These are phyloP conservation scores for Ustulina deusta DNA, from an alignment of 2,329 filamentous ascomycete species.

Conservation along the genomic window DNA sequence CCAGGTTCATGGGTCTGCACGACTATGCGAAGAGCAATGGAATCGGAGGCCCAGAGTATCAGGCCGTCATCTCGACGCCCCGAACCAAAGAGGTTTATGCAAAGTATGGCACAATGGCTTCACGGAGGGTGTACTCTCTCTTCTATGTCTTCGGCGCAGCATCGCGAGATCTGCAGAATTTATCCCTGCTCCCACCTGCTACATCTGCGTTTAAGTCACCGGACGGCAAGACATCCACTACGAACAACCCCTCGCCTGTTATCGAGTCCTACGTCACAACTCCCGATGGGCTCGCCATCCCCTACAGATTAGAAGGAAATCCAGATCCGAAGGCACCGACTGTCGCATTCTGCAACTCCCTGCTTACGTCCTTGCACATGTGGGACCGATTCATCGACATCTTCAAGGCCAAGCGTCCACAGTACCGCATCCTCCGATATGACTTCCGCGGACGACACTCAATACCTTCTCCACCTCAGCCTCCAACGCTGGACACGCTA, in stretches of 20 bases:
- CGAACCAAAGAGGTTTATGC: constrained; percentile 70
- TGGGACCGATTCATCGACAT: constrained; percentile 79
- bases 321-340: constrained; percentile 74
- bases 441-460: constrained; percentile 76
- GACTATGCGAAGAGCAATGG: constrained; percentile 78
- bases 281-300: constrained; percentile 74
- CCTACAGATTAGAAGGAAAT: constrained; percentile 82
- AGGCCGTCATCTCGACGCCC: constrained; percentile 71
- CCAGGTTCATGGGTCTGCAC: constrained; percentile 75
- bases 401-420: constrained; percentile 69
- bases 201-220: constrained; percentile 64
- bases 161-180: constrained; percentile 73
- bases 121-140: constrained; percentile 73
- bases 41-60: constrained; percentile 72
- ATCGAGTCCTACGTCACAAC: constrained; percentile 77
- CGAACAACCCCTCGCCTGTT: constrained; percentile 62
- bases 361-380: constrained; percentile 82
- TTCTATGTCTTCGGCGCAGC: constrained; percentile 85
- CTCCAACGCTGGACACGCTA: constrained; percentile 73
- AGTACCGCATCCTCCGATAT: constrained; percentile 81
- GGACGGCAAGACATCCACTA: constrained; percentile 68
- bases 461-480: constrained; percentile 60
- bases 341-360: constrained; percentile 82
- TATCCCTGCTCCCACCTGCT: constrained; percentile 62
- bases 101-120: constrained; percentile 68